Base-by-base conservation (phyloP, 805 yeast species). In the Hanseniaspora lachancei region DNA sequence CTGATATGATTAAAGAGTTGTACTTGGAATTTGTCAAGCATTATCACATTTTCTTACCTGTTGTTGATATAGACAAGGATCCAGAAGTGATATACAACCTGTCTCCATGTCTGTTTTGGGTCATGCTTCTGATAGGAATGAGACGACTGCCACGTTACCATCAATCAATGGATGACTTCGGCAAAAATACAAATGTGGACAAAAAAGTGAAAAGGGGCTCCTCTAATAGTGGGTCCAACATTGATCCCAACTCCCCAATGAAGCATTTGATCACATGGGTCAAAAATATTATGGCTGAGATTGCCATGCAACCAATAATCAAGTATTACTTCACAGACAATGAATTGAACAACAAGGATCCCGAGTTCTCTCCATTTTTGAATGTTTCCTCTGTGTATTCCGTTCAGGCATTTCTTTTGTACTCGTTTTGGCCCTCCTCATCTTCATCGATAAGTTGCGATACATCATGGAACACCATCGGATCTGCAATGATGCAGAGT, bases 391-490 rank as follows among this genome's bases (percentile, higher is more conserved):
- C 95, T 23, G 96, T 91, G 0, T 91, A 84, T 65, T 85, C 96
- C 0, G 97, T 91, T 0, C 98, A 91, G 67, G 97, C 97, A 0
- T 84, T 91, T 60, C 70, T 91, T 29, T 71, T 91, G 1, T 88
- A 86, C 68, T 84, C 97, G 0, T 80, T 84, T 66, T 91, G 97
- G 98, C 97, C 97, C 0, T 96, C 97, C 3, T 76, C 89, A 40
- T 87, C 96, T 0, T 88, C 97, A 0, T 89, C 97, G 0, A 74
- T 93, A 48, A 86, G 95, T 68, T 96, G 97, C 0, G 97, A 93
- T 65, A 84, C 96, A 8, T 84, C 95, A 4, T 91, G 97, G 95
- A 87, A 86, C 65, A 87, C 97, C 1, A 83, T 88, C 23, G 97
- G 97, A 0, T 82, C 87, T 47, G 97, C 97, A 5, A 74, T 89